Evolutionary conservation across 2,329 filamentous ascomycete genomes (phyloP), one percentile per base, ranked within the genome.

Genomic region (Hysterium pulicare): DNA sequence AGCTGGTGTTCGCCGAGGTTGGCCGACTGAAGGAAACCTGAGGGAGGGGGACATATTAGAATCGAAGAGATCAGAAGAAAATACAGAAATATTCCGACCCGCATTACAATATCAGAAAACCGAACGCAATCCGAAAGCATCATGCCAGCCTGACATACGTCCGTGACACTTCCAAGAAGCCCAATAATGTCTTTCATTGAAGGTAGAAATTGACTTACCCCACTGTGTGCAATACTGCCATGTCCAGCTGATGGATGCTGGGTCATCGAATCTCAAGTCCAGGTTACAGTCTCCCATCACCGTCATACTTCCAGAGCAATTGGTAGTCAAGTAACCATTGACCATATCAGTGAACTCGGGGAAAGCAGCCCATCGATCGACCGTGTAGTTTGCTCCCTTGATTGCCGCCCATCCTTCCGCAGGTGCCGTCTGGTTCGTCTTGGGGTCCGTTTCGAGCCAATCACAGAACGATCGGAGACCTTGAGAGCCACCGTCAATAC

Each of bases 221-320:
- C 70, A 77, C 53, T 78, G 67, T 2, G 70, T 74, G 56, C 76
- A 79, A 52, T 71, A 74, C 50, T 78, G 74, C 72, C 73, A 77
- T 1, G 61, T 69, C 73, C 73, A 77, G 38, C 60, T 57, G 46
- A 76, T 72, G 2, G 45, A 50, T 6, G 62, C 49, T 0, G 72
- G 63, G 5, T 71, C 63, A 2, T 53, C 51, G 33, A 64, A 57
- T 4, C 46, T 47, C 15, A 57, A 48, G 23, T 68, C 58, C 22
- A 76, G 49, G 22, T 69, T 51, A 48, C 73, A 76, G 2, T 62
- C 40, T 2, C 51, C 53, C 11, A 43, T 41, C 3, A 44, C 42
- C 24, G 50, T 57, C 17, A 60, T 49, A 1, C 52, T 50, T 1
- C 62, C 61, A 4, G 62, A 62, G 55, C 71, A 76, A 23, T 71